Conservation (phyloP, 1,139 yeast species). For the Blastobotrys persicus region DNA sequence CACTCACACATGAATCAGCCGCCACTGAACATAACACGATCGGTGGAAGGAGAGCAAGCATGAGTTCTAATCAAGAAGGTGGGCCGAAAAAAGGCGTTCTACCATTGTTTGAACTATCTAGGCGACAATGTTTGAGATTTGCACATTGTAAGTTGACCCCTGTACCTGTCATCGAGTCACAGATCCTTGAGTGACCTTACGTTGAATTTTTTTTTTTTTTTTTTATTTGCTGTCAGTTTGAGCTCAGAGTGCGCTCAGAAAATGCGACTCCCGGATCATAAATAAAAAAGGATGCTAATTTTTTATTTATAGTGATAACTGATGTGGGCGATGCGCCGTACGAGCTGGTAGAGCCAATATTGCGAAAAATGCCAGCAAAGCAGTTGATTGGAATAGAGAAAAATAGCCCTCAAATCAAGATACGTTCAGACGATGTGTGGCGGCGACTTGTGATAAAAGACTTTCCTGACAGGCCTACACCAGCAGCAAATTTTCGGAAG, state of each 20-base stretch:
- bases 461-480: conserved; percentile 30
- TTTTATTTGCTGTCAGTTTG: no score
- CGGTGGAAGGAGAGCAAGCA: not conserved
- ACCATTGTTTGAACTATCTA: conserved; percentile 16
- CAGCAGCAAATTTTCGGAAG: conserved; percentile 22
- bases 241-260: no score
- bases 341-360: conserved; percentile 32
- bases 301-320: conserved; percentile 22
- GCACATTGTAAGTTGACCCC: conserved; percentile 20
- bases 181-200: no score
- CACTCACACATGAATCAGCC: not conserved
- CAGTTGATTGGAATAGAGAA: conserved; percentile 31
- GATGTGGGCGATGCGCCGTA: conserved; percentile 35
- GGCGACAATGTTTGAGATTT: conserved; percentile 20
- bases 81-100: conserved; percentile 12
- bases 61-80: not conserved
- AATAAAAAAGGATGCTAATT: no score
- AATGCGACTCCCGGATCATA: no score
- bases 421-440: conserved; percentile 30
- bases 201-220: no score
- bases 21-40: not conserved
- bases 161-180: no score
- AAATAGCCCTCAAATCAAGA: conserved; percentile 29
- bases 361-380: conserved; percentile 28
- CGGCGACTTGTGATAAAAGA: conserved; percentile 26